Evolutionary conservation across 257 asterid species (phyloP).

Genomic region (Nemophila menziesii): DNA sequence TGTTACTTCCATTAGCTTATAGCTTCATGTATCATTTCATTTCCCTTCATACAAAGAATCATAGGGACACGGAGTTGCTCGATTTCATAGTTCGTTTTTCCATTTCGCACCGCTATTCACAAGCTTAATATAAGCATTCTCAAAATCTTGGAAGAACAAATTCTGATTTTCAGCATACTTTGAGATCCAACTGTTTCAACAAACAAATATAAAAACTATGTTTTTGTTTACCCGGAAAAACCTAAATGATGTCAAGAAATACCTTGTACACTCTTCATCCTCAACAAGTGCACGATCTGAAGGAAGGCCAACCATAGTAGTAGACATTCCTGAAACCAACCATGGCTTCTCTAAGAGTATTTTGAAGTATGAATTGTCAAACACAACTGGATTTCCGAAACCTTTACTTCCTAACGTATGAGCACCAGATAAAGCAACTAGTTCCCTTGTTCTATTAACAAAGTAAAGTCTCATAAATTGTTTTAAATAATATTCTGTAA

Average conservation of each 20-base stretch:
- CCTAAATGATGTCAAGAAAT: constrained; percentile 2
- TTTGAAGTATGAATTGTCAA: constrained; percentile 79
- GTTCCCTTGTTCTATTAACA: constrained; percentile 60
- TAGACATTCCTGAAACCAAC: constrained; percentile 68
- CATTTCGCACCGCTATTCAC: constrained; percentile 76
- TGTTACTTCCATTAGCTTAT: neutral
- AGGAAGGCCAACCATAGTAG: constrained; percentile 89
- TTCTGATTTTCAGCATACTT: constrained; percentile 71
- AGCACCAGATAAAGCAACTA: constrained; percentile 87
- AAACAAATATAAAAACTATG: constrained; percentile 1
- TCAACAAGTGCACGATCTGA: constrained; percentile 80
- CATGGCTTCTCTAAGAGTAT: constrained; percentile 81
- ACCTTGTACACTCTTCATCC: constrained; percentile 73
- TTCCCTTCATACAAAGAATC: neutral
- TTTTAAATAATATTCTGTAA: neutral
- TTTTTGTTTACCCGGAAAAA: too few species aligned
- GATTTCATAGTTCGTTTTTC: constrained; percentile 18
- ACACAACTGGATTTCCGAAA: constrained; percentile 64
- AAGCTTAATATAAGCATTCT: constrained; percentile 58
- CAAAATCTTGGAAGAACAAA: constrained; percentile 71
- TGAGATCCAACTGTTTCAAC: constrained; percentile 60
- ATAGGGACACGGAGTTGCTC: neutral
- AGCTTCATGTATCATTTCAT: neutral
- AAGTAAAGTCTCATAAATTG: neutral
- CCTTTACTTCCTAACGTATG: constrained; percentile 92